phyloP scores from a whole-genome alignment of 2,329 filamentous ascomycete species.

The Aspergillus fructus region DNA sequence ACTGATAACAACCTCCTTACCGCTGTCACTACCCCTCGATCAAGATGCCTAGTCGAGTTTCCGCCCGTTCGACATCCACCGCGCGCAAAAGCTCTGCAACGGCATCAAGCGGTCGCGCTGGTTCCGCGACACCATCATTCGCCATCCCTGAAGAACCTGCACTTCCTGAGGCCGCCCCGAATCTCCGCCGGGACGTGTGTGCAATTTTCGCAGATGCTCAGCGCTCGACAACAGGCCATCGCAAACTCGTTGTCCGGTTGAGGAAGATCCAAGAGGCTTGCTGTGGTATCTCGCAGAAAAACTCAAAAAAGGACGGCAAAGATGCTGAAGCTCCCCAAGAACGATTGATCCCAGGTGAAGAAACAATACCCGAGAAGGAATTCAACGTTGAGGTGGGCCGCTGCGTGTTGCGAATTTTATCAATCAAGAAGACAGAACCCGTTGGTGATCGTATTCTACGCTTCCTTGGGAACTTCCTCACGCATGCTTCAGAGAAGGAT shows the following conservation, averaged over 20 bases:
- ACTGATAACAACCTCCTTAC: conserved; percentile 11
- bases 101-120: conserved; percentile 87
- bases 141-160: conserved; percentile 64
- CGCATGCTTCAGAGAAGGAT: conserved; percentile 66
- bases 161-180: conserved; percentile 42
- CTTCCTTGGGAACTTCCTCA: conserved; percentile 85
- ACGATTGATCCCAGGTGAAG: conserved; percentile 46
- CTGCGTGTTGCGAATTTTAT: conserved; percentile 77
- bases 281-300: conserved; percentile 54
- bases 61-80: conserved; percentile 38
- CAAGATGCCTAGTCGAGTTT: conserved; percentile 41
- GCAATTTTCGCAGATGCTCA: conserved; percentile 78
- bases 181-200: conserved; percentile 71
- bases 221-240: conserved; percentile 81
- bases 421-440: conserved; percentile 86
- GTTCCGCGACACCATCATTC: conserved; percentile 38
- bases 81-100: conserved; percentile 44
- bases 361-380: conserved; percentile 76
- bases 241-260: conserved; percentile 82
- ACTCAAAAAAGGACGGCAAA: conserved; percentile 32
- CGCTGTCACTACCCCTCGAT: conserved; percentile 20
- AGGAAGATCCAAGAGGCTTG: conserved; percentile 89
- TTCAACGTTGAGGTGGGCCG: conserved; percentile 85
- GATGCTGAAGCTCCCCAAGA: conserved; percentile 55
- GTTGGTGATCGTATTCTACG: conserved; percentile 82